phyloP scores from a whole-genome alignment of 179 eudicot species.

The Drosera spatulata region DNA sequence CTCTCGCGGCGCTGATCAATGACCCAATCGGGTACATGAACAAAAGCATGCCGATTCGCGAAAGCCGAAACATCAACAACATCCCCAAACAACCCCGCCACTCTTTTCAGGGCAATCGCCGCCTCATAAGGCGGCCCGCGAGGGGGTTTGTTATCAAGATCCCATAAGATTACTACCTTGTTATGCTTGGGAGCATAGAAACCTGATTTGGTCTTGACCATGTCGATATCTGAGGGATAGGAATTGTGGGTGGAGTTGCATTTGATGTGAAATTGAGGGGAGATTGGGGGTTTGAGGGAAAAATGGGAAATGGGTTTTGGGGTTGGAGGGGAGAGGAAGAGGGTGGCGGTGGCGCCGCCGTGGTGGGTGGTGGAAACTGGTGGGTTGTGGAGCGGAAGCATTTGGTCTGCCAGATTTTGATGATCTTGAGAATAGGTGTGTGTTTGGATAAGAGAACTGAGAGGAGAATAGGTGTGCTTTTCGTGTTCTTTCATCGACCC shows the following conservation, averaged over 20 bases:
- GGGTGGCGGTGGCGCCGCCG: background rate
- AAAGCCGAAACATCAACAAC: constrained; percentile 69
- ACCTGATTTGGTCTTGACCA: constrained; percentile 53
- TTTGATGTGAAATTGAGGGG: constrained; percentile 6
- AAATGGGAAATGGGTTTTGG: constrained; percentile 5
- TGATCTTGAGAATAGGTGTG: too few relatives aligned
- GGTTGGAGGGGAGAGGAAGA: background rate
- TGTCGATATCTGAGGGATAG: constrained; percentile 51
- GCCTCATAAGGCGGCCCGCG: constrained; percentile 78
- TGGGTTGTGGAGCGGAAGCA: background rate
- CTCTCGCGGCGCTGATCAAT: constrained; percentile 48
- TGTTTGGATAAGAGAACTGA: too few relatives aligned
- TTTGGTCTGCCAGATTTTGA: too few relatives aligned
- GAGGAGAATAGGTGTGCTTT: too few relatives aligned
- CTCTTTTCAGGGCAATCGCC: constrained; percentile 31
- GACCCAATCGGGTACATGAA: constrained; percentile 80
- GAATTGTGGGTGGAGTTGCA: constrained; percentile 4
- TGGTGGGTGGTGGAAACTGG: background rate
- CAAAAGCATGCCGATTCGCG: constrained; percentile 89
- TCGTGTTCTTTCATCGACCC: too few relatives aligned
- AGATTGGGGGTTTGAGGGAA: constrained; percentile 4
- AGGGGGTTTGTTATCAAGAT: constrained; percentile 90
- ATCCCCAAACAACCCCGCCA: constrained; percentile 57
- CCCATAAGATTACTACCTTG: constrained; percentile 82
- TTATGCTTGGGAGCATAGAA: constrained; percentile 45